phyloP scores from a whole-genome alignment of 2,329 filamentous ascomycete genomes.

The Anthostomella pinea region DNA sequence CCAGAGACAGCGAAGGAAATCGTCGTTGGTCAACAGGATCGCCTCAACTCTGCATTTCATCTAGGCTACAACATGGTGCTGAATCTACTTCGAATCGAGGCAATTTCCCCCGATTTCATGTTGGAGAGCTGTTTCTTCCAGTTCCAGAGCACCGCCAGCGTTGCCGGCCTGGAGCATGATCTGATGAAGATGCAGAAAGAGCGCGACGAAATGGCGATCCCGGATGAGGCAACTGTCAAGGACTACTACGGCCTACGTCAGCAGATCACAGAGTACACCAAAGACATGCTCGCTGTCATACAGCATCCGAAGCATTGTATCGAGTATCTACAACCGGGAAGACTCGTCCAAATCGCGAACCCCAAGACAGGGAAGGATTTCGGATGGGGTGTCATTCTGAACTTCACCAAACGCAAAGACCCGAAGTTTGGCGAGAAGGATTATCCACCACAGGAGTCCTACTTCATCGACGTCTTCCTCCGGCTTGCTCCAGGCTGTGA shows the following conservation, averaged over 20 bases:
- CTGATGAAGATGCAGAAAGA: slow-evolving; percentile 75
- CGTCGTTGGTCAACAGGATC: slow-evolving; percentile 94
- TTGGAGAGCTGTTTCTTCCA: slow-evolving; percentile 97
- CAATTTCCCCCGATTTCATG: slow-evolving; percentile 99
- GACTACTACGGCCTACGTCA: slow-evolving; percentile 92
- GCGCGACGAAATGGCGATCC: slow-evolving; percentile 69
- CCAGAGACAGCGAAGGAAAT: slow-evolving; percentile 91
- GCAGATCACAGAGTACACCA: slow-evolving; percentile 77
- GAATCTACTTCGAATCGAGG: slow-evolving; percentile 94
- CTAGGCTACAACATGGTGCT: slow-evolving; percentile 99
- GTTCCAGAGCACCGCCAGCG: slow-evolving; percentile 91
- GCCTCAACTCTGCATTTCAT: slow-evolving; percentile 95
- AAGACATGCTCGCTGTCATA: slow-evolving; percentile 88
- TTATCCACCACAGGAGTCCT: slow-evolving; percentile 70
- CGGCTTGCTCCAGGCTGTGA: slow-evolving; percentile 51
- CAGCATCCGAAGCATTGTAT: slow-evolving; percentile 86
- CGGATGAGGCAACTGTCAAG: slow-evolving; percentile 83
- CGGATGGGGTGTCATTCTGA: slow-evolving; percentile 89
- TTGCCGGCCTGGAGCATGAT: slow-evolving; percentile 79
- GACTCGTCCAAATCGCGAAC: slow-evolving; percentile 82
- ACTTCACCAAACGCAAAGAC: slow-evolving; percentile 63
- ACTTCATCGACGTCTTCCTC: slow-evolving; percentile 80
- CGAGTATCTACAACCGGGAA: slow-evolving; percentile 82
- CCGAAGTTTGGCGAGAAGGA: slow-evolving; percentile 67
- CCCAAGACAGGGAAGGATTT: slow-evolving; percentile 69